phyloP scores from a whole-genome alignment of 1,284 basidiomycete species.

The Moesziomyces aphidis region DNA sequence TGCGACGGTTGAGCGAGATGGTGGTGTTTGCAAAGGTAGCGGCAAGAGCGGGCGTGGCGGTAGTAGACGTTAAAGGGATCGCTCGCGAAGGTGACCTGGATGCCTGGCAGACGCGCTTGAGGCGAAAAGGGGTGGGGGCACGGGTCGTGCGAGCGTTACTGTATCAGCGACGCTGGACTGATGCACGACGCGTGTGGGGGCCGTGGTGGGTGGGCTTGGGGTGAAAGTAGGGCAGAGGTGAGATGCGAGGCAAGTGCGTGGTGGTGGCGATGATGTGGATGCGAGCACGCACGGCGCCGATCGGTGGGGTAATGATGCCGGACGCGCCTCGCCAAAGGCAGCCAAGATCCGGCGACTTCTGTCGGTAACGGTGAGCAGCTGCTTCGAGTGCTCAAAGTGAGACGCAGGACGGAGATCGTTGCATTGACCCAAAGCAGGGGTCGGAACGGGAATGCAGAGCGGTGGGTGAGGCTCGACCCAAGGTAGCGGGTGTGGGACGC shows the following conservation, averaged over 20 bases:
- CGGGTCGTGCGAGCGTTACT: too few species aligned
- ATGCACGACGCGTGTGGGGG: too few species aligned
- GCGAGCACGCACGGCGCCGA: background rate
- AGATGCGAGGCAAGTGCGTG: too few species aligned
- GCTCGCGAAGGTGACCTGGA: too few species aligned
- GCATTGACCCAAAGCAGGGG: slow-evolving; percentile 13
- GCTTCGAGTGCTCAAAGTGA: slow-evolving; percentile 1
- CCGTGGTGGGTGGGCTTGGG: too few species aligned
- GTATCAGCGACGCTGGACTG: too few species aligned
- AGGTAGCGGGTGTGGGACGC: background rate
- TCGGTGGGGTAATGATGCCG: background rate
- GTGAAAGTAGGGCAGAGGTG: background rate
- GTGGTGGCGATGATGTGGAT: background rate
- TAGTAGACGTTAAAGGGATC: too few species aligned
- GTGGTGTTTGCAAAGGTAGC: too few species aligned
- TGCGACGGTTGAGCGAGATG: too few species aligned
- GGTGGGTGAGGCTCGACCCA: background rate
- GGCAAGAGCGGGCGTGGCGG: too few species aligned
- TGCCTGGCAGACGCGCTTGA: too few species aligned
- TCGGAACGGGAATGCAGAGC: slow-evolving; percentile 30
- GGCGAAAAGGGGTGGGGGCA: too few species aligned
- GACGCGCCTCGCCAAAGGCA: background rate
- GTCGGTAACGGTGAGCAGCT: slow-evolving; percentile 13
- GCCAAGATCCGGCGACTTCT: slow-evolving; percentile 3
- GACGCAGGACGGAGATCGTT: slow-evolving; percentile 3